phyloP scores from a whole-genome alignment of 306 rosid species.

The Coriaria nepalensis region DNA sequence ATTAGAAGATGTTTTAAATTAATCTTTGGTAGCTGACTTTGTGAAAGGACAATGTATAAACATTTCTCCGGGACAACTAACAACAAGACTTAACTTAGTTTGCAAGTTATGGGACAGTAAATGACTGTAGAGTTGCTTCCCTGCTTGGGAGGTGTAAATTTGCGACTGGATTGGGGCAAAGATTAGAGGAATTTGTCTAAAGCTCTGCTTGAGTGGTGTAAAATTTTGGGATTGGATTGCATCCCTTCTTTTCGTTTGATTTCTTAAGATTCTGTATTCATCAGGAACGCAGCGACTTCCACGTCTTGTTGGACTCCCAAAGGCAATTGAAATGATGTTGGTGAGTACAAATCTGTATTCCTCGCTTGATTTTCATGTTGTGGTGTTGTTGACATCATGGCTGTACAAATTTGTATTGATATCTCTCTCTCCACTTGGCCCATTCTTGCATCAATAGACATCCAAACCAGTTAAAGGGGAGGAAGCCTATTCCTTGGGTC shows the following conservation, averaged over 20 bases:
- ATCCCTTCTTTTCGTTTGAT: conserved; percentile 1
- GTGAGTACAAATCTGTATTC: conserved; percentile 24
- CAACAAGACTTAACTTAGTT: no score
- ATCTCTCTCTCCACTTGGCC: conserved; percentile 3
- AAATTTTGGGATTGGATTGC: conserved; percentile 1
- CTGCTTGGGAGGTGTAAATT: no score
- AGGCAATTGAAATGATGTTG: conserved; percentile 91
- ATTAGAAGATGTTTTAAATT: no score
- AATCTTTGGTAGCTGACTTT: no score
- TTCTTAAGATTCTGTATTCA: conserved; percentile 21
- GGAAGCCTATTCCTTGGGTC: conserved; percentile 72
- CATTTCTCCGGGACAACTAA: no score
- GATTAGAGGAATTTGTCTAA: no score
- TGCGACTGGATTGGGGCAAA: no score
- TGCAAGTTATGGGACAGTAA: no score
- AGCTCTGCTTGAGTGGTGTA: not conserved
- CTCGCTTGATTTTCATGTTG: conserved; percentile 2
- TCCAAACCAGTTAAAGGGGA: conserved; percentile 78
- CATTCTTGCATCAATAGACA: conserved; percentile 30
- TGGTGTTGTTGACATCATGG: not conserved
- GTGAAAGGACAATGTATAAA: no score
- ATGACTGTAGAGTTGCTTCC: no score
- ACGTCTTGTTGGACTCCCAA: conserved; percentile 91
- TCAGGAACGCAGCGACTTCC: conserved; percentile 97
- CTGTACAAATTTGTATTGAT: conserved; percentile 11